Percentiles rank a stretch among this genome's conserved stretches.
Conservation (phyloP, 192 early-diverging fungal genomes). For the Linnemannia exigua region DNA sequence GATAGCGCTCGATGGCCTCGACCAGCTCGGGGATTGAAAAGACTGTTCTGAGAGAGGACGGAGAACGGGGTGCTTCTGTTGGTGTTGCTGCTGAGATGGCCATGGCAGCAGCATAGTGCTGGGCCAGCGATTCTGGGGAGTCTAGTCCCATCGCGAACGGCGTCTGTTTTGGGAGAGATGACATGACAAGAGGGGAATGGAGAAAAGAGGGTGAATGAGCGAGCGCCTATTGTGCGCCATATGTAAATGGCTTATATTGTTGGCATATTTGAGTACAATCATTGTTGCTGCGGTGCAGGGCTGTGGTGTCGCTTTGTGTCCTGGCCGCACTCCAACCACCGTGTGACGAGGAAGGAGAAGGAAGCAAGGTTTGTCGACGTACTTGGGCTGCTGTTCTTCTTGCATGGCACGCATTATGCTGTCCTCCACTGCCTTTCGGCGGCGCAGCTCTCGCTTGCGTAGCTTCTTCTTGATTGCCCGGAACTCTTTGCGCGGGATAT, state of each 20-base stretch:
- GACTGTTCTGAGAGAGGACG: neutral
- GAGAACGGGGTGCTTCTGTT: neutral
- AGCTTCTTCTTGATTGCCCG: slow-evolving; percentile 24
- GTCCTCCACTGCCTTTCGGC: slow-evolving; percentile 3
- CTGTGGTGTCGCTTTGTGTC: no score
- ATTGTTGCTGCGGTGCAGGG: no score
- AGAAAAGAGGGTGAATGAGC: neutral
- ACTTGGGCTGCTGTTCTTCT: neutral
- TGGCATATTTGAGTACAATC: no score
- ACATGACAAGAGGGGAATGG: neutral
- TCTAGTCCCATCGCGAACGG: slow-evolving; percentile 1
- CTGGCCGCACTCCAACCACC: neutral
- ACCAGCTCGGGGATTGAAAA: slow-evolving; percentile 39
- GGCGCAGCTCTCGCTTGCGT: slow-evolving; percentile 21
- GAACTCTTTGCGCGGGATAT: slow-evolving; percentile 21
- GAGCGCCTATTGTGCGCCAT: no score
- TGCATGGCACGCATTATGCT: neutral
- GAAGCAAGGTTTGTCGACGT: no score
- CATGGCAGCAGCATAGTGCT: neutral
- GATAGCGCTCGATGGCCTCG: neutral
- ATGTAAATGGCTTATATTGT: no score
- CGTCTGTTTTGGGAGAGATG: neutral
- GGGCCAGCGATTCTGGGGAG: neutral
- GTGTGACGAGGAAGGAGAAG: neutral
- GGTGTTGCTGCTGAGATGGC: neutral